Evolutionary conservation across 2,329 filamentous ascomycete species (phyloP), one percentile per base, ranked within the genome.

Genomic region (Aspergillus udagawae): DNA sequence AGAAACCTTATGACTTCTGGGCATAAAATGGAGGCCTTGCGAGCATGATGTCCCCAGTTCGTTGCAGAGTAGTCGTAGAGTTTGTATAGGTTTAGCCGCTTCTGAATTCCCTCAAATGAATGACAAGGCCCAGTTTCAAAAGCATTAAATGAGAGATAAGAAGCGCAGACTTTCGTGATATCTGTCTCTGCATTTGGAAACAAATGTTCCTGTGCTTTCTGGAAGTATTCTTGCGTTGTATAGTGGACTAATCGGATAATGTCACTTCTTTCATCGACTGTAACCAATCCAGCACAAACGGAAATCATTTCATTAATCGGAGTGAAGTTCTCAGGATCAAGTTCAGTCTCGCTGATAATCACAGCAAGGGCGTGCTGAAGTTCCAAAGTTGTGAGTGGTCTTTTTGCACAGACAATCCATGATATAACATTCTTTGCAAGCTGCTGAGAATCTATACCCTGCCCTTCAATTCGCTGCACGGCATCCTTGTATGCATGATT

Each of bases 301-400:
- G 63, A 61, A 32, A 65, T 49, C 2, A 70, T 60, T 4, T 60
- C 57, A 12, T 61, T 52, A 4, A 74, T 41, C 0, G 72, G 60
- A 0, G 71, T 59, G 0, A 79, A 21, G 21, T 75, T 74, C 0
- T 77, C 70, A 49, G 69, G 23, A 4, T 79, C 71, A 10, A 80
- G 51, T 1, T 65, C 55, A 0, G 51, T 0, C 2, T 63, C 45
- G 0, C 60, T 69, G 1, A 52, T 1, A 42, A 77, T 71, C 0
- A 78, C 63, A 0, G 74, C 78, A 14, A 83, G 68, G 0, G 78
- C 79, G 58, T 80, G 70, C 51, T 71, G 70, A 3, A 82, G 67
- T 55, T 81, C 77, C 0, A 20, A 0, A 1, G 55, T 65, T 1
- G 57, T 70, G 0, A 82, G 57, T 0, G 64, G 72, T 44, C 72